Evolutionary conservation across 257 asterid species (phyloP).

Genomic region (Gentiana straminea): DNA sequence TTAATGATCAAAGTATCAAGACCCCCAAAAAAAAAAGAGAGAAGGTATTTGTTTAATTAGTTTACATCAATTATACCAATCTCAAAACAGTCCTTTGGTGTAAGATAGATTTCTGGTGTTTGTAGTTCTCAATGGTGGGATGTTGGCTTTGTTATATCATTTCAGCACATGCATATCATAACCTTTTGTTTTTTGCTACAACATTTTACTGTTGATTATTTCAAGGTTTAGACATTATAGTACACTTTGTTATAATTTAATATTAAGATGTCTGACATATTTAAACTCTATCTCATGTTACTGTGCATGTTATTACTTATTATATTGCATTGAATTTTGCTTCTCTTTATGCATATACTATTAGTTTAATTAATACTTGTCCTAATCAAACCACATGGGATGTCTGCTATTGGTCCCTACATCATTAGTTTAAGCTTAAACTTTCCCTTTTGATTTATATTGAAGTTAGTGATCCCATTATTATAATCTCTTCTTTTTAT

Average conservation of each 20-base stretch:
- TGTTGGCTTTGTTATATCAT: conserved; percentile 38
- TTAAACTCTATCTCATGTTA: conserved; percentile 33
- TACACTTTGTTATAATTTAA: too few species aligned
- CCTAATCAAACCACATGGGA: conserved; percentile 89
- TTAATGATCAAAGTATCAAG: too few species aligned
- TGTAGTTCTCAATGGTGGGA: conserved; percentile 26
- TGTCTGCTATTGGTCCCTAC: conserved; percentile 48
- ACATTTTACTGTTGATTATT: background rate
- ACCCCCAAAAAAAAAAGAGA: too few species aligned
- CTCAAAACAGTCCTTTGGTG: too few species aligned
- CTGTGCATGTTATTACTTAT: conserved; percentile 46
- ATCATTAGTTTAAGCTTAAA: conserved; percentile 28
- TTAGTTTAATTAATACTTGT: conserved; percentile 34
- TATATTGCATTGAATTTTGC: conserved; percentile 51
- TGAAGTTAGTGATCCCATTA: conserved; percentile 19
- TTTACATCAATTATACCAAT: too few species aligned
- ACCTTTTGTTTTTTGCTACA: conserved; percentile 1
- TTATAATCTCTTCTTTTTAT: conserved; percentile 2
- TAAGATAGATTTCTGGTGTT: conserved; percentile 13
- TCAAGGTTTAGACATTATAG: too few species aligned
- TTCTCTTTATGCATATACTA: conserved; percentile 23
- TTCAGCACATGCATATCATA: conserved; percentile 36
- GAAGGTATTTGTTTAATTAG: too few species aligned
- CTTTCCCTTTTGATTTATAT: conserved; percentile 13
- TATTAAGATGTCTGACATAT: conserved; percentile 19